Conservation (phyloP, 208 protist genomes). For the Phytomonas sp. region DNA sequence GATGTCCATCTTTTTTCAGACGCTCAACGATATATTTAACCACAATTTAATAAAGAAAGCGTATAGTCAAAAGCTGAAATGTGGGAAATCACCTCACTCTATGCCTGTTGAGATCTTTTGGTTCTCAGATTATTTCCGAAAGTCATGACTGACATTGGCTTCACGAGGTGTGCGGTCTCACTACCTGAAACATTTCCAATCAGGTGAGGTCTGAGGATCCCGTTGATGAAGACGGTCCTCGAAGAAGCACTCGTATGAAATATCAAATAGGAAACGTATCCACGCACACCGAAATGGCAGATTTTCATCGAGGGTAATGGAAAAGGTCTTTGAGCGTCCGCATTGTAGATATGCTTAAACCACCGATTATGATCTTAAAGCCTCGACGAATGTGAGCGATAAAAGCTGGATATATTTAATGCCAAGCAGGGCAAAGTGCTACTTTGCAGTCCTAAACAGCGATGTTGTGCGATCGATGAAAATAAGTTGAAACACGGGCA, state of each 20-base stretch:
- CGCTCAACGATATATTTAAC: not conserved
- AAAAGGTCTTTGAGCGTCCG: too few relatives aligned
- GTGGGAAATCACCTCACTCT: not conserved
- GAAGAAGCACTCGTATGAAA: not conserved
- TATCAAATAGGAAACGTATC: not conserved
- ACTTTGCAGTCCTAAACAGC: too few relatives aligned
- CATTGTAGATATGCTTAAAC: too few relatives aligned
- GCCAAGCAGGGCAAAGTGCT: too few relatives aligned
- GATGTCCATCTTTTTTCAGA: not conserved
- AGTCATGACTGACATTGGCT: not conserved
- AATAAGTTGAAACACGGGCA: too few relatives aligned
- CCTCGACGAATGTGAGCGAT: too few relatives aligned
- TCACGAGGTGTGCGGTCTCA: not conserved
- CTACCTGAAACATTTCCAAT: not conserved
- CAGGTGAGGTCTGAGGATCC: not conserved
- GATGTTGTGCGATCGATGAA: too few relatives aligned
- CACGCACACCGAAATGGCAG: too few relatives aligned
- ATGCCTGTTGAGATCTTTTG: not conserved
- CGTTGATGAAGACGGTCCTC: not conserved
- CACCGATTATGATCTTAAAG: too few relatives aligned
- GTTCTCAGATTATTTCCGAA: not conserved
- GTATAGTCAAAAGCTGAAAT: not conserved
- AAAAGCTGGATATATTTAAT: too few relatives aligned
- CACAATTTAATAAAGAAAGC: not conserved
- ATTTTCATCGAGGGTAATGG: too few relatives aligned